These are phyloP conservation scores for Clonostachys rhizophaga DNA, from an alignment of 2,329 filamentous ascomycete genomes.

Conservation along the genomic window DNA sequence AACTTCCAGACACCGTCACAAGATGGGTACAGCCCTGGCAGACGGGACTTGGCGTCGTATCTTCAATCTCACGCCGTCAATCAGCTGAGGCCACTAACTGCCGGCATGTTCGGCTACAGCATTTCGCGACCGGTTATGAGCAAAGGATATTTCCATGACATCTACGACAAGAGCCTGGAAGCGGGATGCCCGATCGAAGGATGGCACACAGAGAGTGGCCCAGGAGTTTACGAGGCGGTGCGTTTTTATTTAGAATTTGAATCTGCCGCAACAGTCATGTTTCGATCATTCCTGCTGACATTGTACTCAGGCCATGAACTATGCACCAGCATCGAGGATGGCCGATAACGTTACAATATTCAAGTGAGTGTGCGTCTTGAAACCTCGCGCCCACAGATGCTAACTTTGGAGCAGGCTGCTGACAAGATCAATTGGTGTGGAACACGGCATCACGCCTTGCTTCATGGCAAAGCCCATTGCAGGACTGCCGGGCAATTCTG, in stretches of 20 bases:
- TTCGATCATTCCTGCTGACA: constrained; percentile 27
- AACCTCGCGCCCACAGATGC: constrained; percentile 17
- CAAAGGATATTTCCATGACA: constrained; percentile 78
- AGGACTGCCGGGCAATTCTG: constrained; percentile 68
- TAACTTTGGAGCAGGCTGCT: constrained; percentile 2
- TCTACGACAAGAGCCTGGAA: constrained; percentile 65
- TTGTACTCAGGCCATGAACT: not conserved
- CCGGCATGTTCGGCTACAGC: constrained; percentile 83
- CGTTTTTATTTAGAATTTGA: not conserved
- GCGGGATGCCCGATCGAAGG: constrained; percentile 73
- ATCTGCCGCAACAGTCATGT: constrained; percentile 21
- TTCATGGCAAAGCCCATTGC: constrained; percentile 77
- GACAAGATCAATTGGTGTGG: constrained; percentile 65
- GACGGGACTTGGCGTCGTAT: constrained; percentile 61
- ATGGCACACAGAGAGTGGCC: constrained; percentile 81
- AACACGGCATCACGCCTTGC: constrained; percentile 69
- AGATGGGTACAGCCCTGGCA: constrained; percentile 25
- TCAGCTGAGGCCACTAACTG: constrained; percentile 63
- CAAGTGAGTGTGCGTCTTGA: constrained; percentile 42
- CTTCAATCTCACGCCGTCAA: constrained; percentile 61
- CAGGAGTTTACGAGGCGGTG: constrained; percentile 37
- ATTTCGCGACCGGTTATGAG: constrained; percentile 72
- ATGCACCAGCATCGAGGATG: constrained; percentile 25
- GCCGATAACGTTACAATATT: constrained; percentile 69
- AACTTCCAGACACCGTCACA: constrained; percentile 26